These are phyloP conservation scores for Talaromyces piceae DNA, from an alignment of 2,329 filamentous ascomycete genomes.

Conservation along the genomic window DNA sequence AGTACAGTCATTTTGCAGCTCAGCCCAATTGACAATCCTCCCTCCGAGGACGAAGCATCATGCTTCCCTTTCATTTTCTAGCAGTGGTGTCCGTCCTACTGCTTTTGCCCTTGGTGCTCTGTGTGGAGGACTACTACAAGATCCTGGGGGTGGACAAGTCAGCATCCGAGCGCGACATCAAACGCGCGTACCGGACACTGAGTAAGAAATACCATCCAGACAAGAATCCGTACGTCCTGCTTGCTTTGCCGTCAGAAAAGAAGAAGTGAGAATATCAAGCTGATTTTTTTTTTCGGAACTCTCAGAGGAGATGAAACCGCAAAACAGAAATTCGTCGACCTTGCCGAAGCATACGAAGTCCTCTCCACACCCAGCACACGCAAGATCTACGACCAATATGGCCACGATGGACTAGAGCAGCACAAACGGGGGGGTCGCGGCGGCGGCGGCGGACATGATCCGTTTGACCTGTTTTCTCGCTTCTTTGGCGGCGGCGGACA, in stretches of 20 bases:
- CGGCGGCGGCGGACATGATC: slow-evolving; percentile 56
- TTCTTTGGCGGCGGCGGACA: slow-evolving; percentile 93
- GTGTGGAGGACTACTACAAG: slow-evolving; percentile 49
- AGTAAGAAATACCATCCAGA: slow-evolving; percentile 97
- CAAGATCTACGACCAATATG: slow-evolving; percentile 88
- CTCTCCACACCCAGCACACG: slow-evolving; percentile 69
- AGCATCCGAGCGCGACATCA: slow-evolving; percentile 81
- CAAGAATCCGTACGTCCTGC: slow-evolving; percentile 81
- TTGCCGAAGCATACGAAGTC: slow-evolving; percentile 92
- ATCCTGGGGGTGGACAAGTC: slow-evolving; percentile 71
- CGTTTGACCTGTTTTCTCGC: slow-evolving; percentile 90
- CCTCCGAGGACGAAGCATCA: slow-evolving; percentile 12
- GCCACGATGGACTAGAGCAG: slow-evolving; percentile 82
- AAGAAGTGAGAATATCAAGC: neutral
- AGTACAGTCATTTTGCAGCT: neutral
- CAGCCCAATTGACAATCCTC: neutral
- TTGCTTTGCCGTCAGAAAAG: neutral
- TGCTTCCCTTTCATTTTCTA: slow-evolving; percentile 29
- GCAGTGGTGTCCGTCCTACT: slow-evolving; percentile 27
- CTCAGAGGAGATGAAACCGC: slow-evolving; percentile 67
- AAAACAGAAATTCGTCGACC: slow-evolving; percentile 83
- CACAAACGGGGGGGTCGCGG: slow-evolving; percentile 61
- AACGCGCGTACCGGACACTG: slow-evolving; percentile 82
- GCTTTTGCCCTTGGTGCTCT: slow-evolving; percentile 29
- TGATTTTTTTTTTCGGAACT: neutral